Base-by-base conservation (phyloP, 192 early-diverging fungal genomes). In the Podila horticola region DNA sequence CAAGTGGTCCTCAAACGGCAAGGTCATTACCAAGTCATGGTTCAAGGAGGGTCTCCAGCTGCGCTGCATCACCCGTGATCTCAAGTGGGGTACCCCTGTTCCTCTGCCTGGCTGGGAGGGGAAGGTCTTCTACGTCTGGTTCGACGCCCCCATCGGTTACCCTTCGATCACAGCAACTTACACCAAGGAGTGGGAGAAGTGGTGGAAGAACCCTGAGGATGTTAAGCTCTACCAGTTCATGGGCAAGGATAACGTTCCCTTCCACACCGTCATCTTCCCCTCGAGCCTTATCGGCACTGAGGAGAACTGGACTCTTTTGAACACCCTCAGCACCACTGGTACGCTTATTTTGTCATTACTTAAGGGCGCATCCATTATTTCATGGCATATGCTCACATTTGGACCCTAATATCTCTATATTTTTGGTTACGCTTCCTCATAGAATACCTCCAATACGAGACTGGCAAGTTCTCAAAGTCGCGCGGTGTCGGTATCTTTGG, bases 91-190 rank as follows among this genome's bases (percentile, higher is more conserved):
- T 38, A 95, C 95, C 41, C 92, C 93, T 33, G 97, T 99, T 13
- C 98, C 98, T 19, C 86, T 93, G 29, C 82, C 85, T 12, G 95
- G 93, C 20, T 96, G 88, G 64, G 91, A 95, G 68, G 85, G 90
- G 58, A 99, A 99, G 87, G 97, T 99, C 22, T 99, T 99, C 61
- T 99, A 99, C 83, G 98, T 99, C 41, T 99, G 98, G 98, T 99
- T 97, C 69, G 98, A 99, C 74, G 98, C 98, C 29, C 94, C 93
- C 65, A 97, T 99, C 69, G 98, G 98, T 58, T 99, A 99, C 74
- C 92, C 95, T 24, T 98, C 97, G 38, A 99, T 99, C 82, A 99
- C 97, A 2, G 97, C 97, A 49, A 96, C 92, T 64, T 98, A 98
- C 84, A 97, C 97, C 5, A 72, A 84, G 62, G 92, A 97, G 28